Conservation (phyloP, 2,329 filamentous ascomycete species). For the Phoma herbarum region DNA sequence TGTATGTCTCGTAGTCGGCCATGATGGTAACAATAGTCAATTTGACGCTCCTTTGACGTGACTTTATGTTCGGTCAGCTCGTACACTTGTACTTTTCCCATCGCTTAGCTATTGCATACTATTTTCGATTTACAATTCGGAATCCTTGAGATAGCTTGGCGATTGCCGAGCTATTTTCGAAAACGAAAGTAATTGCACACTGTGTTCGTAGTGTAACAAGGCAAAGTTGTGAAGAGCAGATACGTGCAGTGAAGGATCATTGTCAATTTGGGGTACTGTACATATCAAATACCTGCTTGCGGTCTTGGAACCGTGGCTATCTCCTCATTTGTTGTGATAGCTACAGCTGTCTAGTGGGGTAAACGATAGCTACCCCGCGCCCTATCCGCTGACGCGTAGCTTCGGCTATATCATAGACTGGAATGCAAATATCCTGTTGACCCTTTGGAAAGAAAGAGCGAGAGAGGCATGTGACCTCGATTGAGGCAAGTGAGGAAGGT, state of each 20-base stretch:
- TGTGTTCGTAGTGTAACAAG: not conserved
- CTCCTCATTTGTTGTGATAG: conserved; percentile 15
- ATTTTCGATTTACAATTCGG: not conserved
- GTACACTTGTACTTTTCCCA: not conserved
- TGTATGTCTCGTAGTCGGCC: conserved; percentile 59
- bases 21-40: not conserved
- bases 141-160: not conserved
- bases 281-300: conserved; percentile 11
- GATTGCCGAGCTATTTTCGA: conserved; percentile 7
- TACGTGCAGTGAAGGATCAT: too few relatives aligned
- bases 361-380: conserved; percentile 22
- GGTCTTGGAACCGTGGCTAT: conserved; percentile 6
- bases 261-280: not conserved
- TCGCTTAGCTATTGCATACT: conserved; percentile 9
- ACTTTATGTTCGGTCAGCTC: not conserved
- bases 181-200: conserved; percentile 7
- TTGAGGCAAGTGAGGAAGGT: not conserved
- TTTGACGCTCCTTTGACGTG: not conserved
- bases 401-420: conserved; percentile 9
- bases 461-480: not conserved
- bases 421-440: not conserved
- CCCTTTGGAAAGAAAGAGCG: not conserved
- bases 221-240: not conserved
- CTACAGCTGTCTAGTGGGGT: conserved; percentile 33
- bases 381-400: conserved; percentile 11